phyloP scores from a whole-genome alignment of 768 basidiomycete species.

The Russula emetica region DNA sequence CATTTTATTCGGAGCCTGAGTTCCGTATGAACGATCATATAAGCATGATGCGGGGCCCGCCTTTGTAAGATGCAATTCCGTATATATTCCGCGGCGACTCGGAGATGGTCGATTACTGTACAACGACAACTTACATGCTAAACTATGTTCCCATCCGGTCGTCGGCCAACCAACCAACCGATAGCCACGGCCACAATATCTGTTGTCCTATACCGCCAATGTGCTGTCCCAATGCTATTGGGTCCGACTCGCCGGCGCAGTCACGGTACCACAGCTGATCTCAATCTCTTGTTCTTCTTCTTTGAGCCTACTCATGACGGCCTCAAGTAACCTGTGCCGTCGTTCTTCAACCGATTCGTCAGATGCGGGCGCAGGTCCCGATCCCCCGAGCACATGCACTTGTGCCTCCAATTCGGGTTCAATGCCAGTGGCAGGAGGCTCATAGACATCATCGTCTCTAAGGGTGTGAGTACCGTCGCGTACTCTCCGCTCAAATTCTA shows the following conservation, averaged over 20 bases:
- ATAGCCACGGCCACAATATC: neutral
- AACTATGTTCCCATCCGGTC: neutral
- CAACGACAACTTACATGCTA: no score
- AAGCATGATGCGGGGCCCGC: no score
- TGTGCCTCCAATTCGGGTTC: conserved; percentile 55
- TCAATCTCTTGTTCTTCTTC: conserved; percentile 59
- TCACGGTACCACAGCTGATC: conserved; percentile 67
- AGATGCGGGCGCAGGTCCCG: conserved; percentile 5
- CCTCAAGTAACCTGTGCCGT: conserved; percentile 51
- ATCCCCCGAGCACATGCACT: conserved; percentile 49
- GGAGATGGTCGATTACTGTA: neutral
- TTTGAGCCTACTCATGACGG: conserved; percentile 52
- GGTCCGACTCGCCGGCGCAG: conserved; percentile 31
- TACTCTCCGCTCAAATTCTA: conserved; percentile 56
- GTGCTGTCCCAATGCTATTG: neutral
- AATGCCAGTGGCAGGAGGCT: conserved; percentile 45
- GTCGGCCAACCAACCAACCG: neutral
- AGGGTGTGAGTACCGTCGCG: conserved; percentile 54
- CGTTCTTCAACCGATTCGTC: conserved; percentile 55
- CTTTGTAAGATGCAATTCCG: no score
- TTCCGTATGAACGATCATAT: no score
- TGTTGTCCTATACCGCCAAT: no score
- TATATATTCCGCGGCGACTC: no score
- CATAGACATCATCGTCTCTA: conserved; percentile 38
- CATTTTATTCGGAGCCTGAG: no score